Base-by-base conservation (phyloP, 2,329 filamentous ascomycete species). In the Sporothrix dimorphospora region DNA sequence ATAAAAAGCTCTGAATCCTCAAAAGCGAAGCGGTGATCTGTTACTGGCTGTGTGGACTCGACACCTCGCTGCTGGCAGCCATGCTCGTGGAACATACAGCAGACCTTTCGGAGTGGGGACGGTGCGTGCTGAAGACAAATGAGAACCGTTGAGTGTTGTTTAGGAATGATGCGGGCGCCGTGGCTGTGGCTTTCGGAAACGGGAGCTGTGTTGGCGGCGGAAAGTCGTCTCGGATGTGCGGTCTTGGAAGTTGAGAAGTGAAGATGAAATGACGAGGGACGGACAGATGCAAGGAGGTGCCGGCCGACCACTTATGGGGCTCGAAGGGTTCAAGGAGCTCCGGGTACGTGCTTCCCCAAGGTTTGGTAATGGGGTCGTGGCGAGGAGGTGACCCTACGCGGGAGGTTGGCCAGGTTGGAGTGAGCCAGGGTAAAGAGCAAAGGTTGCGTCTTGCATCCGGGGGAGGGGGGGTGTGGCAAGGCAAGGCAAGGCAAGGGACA, bases 281-380 rank as follows among this genome's bases (percentile, higher is more conserved):
- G 16, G 49, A 19, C 21, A 66, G 51, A 71, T 53, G 59, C 57
- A 71, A 59, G 53, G 27, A 71, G 27, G 27, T 59, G 27, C 42
- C 34, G 63, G 42, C 68, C 45, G 51, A 47, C 51, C 61, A 49
- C 66, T 72, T 40, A 57, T 49, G 57, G 59, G 51, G 40, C 68
- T 34, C 38, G 34, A 55, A 65, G 12, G 38, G 38, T 38, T 42
- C 47, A 53, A 27, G 47, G 42, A 61, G 51, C 51, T 65, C 6
- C 68, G 67, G 71, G 67, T 70, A 61, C 47, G 61, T 70, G 67
- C 67, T 70, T 70, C 71, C 71, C 59, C 67, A 49, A 61, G 19
- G 71, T 67, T 57, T 72, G 71, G 51, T 12, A 51, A 49, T 21
- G 53, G 59, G 47, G 67, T 49, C 57, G 67, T 38, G 47, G 57